phyloP scores from a whole-genome alignment of 495 filamentous ascomycete species.

The Penicillium odoratum region DNA sequence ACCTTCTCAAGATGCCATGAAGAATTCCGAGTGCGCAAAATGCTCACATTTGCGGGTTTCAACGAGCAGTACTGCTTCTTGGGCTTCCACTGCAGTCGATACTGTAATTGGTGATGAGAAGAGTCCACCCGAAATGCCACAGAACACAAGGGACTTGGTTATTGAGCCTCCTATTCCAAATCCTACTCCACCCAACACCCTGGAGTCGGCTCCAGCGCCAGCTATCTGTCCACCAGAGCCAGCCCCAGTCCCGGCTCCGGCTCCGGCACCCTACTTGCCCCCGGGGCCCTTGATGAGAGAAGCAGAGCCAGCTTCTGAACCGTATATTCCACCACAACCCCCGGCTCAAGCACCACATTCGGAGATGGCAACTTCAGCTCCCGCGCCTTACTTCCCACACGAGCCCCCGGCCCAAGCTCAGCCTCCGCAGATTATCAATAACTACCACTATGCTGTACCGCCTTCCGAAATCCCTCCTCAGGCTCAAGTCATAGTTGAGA shows the following conservation, averaged over 20 bases:
- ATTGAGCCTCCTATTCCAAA: neutral
- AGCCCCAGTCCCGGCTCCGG: constrained; percentile 11
- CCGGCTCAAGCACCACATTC: neutral
- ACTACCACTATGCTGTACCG: constrained; percentile 7
- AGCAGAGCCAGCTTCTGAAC: constrained; percentile 8
- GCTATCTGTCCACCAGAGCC: constrained; percentile 9
- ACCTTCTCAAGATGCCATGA: constrained; percentile 10
- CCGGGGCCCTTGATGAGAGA: constrained; percentile 6
- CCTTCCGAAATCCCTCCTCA: constrained; percentile 10
- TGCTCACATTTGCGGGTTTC: constrained; percentile 18
- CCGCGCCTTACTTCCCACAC: constrained; percentile 6
- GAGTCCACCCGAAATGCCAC: constrained; percentile 7
- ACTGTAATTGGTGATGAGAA: constrained; percentile 11
- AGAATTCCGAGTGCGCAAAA: constrained; percentile 6
- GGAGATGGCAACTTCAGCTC: constrained; percentile 11
- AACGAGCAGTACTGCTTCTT: constrained; percentile 16
- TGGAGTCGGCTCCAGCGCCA: constrained; percentile 8
- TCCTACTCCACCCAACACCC: neutral
- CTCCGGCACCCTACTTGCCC: constrained; percentile 8
- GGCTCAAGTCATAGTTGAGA: constrained; percentile 22
- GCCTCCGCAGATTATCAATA: constrained; percentile 17
- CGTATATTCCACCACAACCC: constrained; percentile 8
- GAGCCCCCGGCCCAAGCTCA: constrained; percentile 3
- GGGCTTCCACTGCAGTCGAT: constrained; percentile 11
- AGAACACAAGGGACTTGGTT: neutral